Percentiles rank a stretch among this genome's conserved stretches.
These are phyloP conservation scores for Obelidium mucronatum DNA, from an alignment of 192 early-diverging fungal species.

Conservation along the genomic window DNA sequence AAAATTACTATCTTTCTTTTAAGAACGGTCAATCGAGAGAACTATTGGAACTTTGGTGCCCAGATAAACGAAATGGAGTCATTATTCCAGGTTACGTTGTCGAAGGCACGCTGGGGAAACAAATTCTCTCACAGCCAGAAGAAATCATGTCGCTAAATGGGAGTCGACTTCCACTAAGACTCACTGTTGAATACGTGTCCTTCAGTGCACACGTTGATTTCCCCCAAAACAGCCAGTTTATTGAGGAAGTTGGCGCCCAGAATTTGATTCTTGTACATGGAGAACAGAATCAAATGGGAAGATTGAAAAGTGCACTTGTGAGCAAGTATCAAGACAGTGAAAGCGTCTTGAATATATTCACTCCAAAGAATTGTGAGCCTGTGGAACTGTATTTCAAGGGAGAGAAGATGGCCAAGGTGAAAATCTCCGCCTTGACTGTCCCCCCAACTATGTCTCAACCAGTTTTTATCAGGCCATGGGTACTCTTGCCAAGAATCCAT, in stretches of 20 bases:
- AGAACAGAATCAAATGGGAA: slow-evolving; percentile 92
- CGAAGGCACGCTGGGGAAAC: slow-evolving; percentile 88
- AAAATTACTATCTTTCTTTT: neutral
- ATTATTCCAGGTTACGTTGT: slow-evolving; percentile 98
- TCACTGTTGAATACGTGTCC: slow-evolving; percentile 92
- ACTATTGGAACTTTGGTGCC: slow-evolving; percentile 95
- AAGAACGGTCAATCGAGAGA: slow-evolving; percentile 89
- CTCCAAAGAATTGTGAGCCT: slow-evolving; percentile 88
- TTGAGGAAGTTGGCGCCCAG: slow-evolving; percentile 91
- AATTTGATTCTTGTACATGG: slow-evolving; percentile 96
- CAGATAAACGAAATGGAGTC: slow-evolving; percentile 89
- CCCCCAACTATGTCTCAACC: neutral
- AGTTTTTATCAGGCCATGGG: slow-evolving; percentile 72
- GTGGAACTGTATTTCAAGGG: slow-evolving; percentile 93
- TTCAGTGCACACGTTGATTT: slow-evolving; percentile 99
- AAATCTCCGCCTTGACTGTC: neutral
- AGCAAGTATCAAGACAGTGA: slow-evolving; percentile 76
- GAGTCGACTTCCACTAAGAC: slow-evolving; percentile 73
- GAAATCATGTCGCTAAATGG: slow-evolving; percentile 80
- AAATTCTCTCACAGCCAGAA: slow-evolving; percentile 85
- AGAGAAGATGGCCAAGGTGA: slow-evolving; percentile 90
- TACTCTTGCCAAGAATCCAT: slow-evolving; percentile 77
- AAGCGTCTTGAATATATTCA: slow-evolving; percentile 78
- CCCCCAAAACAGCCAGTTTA: slow-evolving; percentile 94
- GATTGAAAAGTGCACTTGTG: slow-evolving; percentile 84